Evolutionary conservation across 495 filamentous ascomycete species (phyloP), one percentile per base, ranked within the genome.

Genomic region (Tirmania nivea): DNA sequence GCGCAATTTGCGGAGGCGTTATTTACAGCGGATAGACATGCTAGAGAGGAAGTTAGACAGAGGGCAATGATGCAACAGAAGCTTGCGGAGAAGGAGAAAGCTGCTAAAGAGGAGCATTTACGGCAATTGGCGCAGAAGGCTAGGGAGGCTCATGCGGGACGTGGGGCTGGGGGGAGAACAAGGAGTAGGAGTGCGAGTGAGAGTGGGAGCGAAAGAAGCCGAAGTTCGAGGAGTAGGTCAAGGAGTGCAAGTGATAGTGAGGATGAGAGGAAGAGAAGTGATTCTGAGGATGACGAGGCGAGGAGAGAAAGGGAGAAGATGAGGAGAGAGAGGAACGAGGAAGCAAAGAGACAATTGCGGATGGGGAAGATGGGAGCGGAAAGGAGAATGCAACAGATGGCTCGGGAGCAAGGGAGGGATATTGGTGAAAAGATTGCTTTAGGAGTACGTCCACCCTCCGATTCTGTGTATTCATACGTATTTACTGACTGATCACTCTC

Each of bases 351-450:
- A 35, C 84, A 95, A 66, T 69, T 94, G 12, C 80, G 90, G 16
- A 88, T 95, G 70, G 89, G 85, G 45, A 80, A 87, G 16, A 99
- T 99, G 90, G 90, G 90, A 34, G 78, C 84, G 0, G 92, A 99
- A 65, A 78, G 88, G 48, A 75, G 81, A 9, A 78, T 95, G 34
- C 86, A 96, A 62, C 76, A 90, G 59, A 77, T 96, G 71, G 92
- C 92, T 10, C 79, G 88, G 25, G 89, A 96, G 65, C 90, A 95
- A 69, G 84, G 90, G 59, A 85, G 90, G 57, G 90, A 99, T 68
- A 94, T 99, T 57, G 89, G 84, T 12, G 90, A 99, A 68, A 96
- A 95, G 70, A 85, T 99, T 16, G 90, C 90, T 9, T 74, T 99
- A 11, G 90, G 90, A 21, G 48, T 50, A 50, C 12, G 48, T 20